phyloP scores from a whole-genome alignment of 306 rosid genomes.

The Betula pendula region DNA sequence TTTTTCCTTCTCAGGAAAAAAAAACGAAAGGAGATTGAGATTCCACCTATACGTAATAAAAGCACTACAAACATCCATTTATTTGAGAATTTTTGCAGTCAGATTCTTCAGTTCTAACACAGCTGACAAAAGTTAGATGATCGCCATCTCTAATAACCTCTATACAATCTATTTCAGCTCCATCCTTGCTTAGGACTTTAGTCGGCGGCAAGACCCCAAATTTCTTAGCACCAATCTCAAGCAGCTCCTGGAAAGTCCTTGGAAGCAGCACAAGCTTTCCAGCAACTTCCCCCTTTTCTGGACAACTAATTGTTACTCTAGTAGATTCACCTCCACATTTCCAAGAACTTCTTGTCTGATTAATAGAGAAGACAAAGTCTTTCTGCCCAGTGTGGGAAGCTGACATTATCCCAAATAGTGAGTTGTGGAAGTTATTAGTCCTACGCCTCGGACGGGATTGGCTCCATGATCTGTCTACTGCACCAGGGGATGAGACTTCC shows the following conservation, averaged over 20 bases:
- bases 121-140: constrained; percentile 57
- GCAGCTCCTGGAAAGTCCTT: constrained; percentile 53
- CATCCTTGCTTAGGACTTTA: constrained; percentile 58
- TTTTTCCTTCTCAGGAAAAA: background rate
- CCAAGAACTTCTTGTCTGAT: constrained; percentile 28
- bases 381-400: constrained; percentile 57
- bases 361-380: constrained; percentile 31
- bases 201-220: constrained; percentile 38
- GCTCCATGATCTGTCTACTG: constrained; percentile 42
- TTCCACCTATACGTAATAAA: background rate
- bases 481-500: constrained; percentile 38
- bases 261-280: constrained; percentile 83
- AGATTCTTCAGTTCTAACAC: constrained; percentile 15
- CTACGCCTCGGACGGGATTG: constrained; percentile 63
- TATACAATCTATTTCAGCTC: constrained; percentile 70
- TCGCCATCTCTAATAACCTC: constrained; percentile 93
- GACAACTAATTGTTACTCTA: constrained; percentile 72
- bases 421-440: constrained; percentile 65
- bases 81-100: background rate
- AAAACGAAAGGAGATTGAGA: background rate
- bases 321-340: constrained; percentile 13
- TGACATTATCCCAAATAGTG: constrained; percentile 79
- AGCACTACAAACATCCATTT: constrained; percentile 13
- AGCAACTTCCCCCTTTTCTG: constrained; percentile 53
- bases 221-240: constrained; percentile 72